These are phyloP conservation scores for Arthrobotrys conoides DNA, from an alignment of 2,329 filamentous ascomycete species.

Conservation along the genomic window DNA sequence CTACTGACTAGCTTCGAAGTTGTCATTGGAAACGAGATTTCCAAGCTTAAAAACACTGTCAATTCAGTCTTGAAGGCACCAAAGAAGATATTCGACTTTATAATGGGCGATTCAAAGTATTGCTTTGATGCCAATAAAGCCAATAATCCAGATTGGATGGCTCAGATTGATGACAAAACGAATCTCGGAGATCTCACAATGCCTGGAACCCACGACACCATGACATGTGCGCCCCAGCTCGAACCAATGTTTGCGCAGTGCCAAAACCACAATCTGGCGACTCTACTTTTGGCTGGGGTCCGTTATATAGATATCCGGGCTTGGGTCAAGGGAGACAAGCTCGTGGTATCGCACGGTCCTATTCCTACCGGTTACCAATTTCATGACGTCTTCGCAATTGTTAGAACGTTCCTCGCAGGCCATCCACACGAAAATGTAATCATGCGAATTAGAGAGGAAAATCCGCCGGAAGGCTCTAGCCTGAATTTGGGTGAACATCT, in stretches of 20 bases:
- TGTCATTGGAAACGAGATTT: no score
- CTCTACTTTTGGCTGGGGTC: conserved; percentile 70
- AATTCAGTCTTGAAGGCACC: no score
- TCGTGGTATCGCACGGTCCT: conserved; percentile 70
- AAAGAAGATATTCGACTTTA: no score
- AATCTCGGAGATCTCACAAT: not conserved
- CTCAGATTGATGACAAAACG: not conserved
- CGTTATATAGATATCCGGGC: conserved; percentile 71
- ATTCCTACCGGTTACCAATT: conserved; percentile 69
- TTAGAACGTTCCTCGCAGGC: no score
- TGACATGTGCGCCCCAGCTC: conserved; percentile 69
- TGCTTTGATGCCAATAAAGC: no score
- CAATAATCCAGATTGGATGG: not conserved
- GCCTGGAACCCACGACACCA: conserved; percentile 68
- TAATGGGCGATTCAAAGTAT: no score
- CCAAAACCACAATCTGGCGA: conserved; percentile 69
- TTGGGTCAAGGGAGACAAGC: conserved; percentile 67
- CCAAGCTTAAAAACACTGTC: no score
- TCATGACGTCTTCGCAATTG: no score
- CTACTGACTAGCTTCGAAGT: not conserved
- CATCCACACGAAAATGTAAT: no score
- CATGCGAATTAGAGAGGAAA: no score
- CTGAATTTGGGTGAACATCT: no score
- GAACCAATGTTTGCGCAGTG: conserved; percentile 67
- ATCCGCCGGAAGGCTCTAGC: no score